These are phyloP conservation scores for Closterium sp. DNA, from an alignment of 139 green algal species.

Conservation along the genomic window DNA sequence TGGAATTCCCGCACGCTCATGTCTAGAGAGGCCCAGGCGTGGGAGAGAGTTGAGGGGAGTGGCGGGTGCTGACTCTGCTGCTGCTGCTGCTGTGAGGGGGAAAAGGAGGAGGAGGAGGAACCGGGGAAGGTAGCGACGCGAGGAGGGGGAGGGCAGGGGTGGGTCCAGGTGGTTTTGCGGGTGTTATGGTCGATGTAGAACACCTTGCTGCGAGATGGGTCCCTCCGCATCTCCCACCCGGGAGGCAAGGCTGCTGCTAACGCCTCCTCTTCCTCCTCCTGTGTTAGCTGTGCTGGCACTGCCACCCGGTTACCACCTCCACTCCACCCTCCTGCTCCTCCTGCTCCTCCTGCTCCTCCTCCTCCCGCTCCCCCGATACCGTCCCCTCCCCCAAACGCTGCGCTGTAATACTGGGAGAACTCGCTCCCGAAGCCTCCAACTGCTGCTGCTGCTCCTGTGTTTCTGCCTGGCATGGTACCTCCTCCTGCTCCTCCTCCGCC, in stretches of 20 bases:
- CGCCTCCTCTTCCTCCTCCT: background rate
- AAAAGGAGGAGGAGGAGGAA: background rate
- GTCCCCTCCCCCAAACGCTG: background rate
- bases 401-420: background rate
- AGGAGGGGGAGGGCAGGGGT: slow-evolving; percentile 50
- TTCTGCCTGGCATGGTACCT: background rate
- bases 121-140: too few relatives aligned
- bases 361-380: background rate
- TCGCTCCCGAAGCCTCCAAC: background rate
- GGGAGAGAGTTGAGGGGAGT: background rate
- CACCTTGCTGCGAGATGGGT: slow-evolving; percentile 70
- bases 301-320: background rate
- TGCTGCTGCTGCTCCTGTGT: background rate
- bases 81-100: slow-evolving; percentile 33
- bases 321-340: background rate
- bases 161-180: slow-evolving; percentile 78
- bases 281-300: background rate
- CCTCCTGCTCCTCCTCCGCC: too few relatives aligned
- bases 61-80: slow-evolving; percentile 76
- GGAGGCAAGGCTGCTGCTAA: slow-evolving; percentile 43
- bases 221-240: slow-evolving; percentile 87
- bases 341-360: background rate
- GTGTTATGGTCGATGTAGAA: slow-evolving; percentile 96
- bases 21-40: background rate
- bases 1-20: slow-evolving; percentile 56